Percentiles rank a stretch among this genome's conserved stretches.
phyloP scores from a whole-genome alignment of 2,329 filamentous ascomycete genomes.

The Fusarium proliferatum region DNA sequence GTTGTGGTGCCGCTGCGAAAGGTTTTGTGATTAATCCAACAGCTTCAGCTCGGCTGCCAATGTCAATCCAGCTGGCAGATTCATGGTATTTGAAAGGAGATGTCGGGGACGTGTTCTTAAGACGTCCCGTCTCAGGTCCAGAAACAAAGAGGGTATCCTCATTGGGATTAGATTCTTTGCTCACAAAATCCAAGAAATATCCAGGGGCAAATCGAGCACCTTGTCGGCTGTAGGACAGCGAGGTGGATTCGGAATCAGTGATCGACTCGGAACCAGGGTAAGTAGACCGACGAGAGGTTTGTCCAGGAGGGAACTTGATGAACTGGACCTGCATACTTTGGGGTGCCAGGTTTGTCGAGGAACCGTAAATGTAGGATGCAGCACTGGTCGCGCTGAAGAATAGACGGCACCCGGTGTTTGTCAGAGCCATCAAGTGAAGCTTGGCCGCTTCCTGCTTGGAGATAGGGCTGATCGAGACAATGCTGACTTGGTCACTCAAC shows the following conservation, averaged over 20 bases:
- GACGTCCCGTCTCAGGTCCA: constrained; percentile 87
- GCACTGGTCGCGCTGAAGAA: constrained; percentile 92
- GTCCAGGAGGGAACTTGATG: constrained; percentile 86
- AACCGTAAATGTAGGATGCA: constrained; percentile 71
- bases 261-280: constrained; percentile 53
- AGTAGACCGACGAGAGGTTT: constrained; percentile 44
- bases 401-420: constrained; percentile 88
- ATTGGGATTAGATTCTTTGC: constrained; percentile 68
- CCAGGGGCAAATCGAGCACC: constrained; percentile 81
- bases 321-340: constrained; percentile 98
- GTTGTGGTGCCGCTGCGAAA: constrained; percentile 74
- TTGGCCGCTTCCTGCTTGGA: constrained; percentile 81
- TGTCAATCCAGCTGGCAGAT: constrained; percentile 80
- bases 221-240: constrained; percentile 61
- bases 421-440: constrained; percentile 89
- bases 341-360: constrained; percentile 73
- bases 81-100: constrained; percentile 76
- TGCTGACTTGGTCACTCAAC: constrained; percentile 74
- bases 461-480: constrained; percentile 89
- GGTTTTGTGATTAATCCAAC: constrained; percentile 80
- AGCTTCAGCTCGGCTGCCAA: constrained; percentile 79
- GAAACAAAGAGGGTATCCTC: constrained; percentile 83
- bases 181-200: constrained; percentile 88
- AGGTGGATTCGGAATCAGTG: constrained; percentile 61
- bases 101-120: constrained; percentile 69